Base-by-base conservation (phyloP, 345 rosid species). In the Hirschfeldia incana region DNA sequence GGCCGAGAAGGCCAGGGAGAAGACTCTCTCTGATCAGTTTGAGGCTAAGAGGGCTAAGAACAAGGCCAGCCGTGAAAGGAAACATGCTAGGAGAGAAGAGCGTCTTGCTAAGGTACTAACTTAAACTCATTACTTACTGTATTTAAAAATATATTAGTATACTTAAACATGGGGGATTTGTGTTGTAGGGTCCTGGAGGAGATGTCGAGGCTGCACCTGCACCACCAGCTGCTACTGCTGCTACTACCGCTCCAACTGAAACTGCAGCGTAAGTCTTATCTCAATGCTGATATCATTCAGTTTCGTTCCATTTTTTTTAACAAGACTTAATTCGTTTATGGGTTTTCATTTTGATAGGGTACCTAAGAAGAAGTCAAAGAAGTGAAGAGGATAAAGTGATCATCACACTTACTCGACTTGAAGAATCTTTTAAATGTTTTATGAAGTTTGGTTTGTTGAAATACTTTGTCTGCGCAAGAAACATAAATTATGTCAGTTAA, bases 61-160 rank as follows among this genome's bases (percentile, higher is more conserved):
- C 82, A 82, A 82, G 71, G 84, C 84, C 26, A 86, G 90, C 73
- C 62, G 84, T 30, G 82, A 82, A 34, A 82, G 84, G 81, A 82
- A 82, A 29, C 77, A 77, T 63, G 84, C 84, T 4, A 72, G 81
- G 10, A 77, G 84, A 65, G 84, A 82, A 53, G 84, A 82, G 57
- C 81, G 84, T 70, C 49, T 81, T 5, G 83, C 83, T 33, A 75
- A 80, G 83, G 83, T 12, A 7, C 13, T 3, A 8, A 7, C 17
- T 4, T 36, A 1, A 6, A 36, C 42, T 36, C 9, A 5, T 3
- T 29, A 2, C 2, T 29, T 29, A 29, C 30, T 29, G 30, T 29
- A 29, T 21, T 34, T 34, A 34, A 34, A 34, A 1, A 34, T 5
- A 4, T 29, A n/a, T 33, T 0, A 0, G 1, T 64, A 6, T 60